Evolutionary conservation across 2,329 filamentous ascomycete genomes (phyloP).

Genomic region (Didymella glomerata): DNA sequence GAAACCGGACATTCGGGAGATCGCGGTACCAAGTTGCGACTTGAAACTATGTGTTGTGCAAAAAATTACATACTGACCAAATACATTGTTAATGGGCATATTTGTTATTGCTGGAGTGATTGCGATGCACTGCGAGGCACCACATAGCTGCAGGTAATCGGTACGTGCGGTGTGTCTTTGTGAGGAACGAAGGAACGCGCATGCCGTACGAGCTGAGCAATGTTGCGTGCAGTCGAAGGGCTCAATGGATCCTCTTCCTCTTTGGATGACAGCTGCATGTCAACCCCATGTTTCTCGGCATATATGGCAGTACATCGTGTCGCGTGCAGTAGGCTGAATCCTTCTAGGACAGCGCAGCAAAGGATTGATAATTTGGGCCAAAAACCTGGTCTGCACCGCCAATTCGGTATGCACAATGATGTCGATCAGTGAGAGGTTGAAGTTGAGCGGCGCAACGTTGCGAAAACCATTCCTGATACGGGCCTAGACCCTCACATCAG

Average conservation of each 20-base stretch:
- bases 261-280: constrained; percentile 24
- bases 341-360: constrained; percentile 12
- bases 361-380: neutral
- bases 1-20: constrained; percentile 9
- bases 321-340: constrained; percentile 26
- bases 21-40: constrained; percentile 7
- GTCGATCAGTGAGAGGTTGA: constrained; percentile 4
- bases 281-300: constrained; percentile 8
- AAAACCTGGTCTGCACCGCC: neutral
- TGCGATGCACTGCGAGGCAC: neutral
- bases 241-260: neutral
- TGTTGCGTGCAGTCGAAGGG: constrained; percentile 16
- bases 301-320: constrained; percentile 11
- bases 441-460: constrained; percentile 16
- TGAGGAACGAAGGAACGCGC: constrained; percentile 11
- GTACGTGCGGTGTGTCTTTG: constrained; percentile 14
- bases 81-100: neutral
- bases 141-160: constrained; percentile 27
- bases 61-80: neutral
- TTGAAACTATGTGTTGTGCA: constrained; percentile 1
- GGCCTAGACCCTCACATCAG: constrained; percentile 28
- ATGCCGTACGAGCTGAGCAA: constrained; percentile 7
- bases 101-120: neutral
- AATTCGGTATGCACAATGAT: constrained; percentile 15
- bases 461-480: constrained; percentile 22